Base-by-base conservation (phyloP, 1,139 yeast genomes). In the Pichia sp. region DNA sequence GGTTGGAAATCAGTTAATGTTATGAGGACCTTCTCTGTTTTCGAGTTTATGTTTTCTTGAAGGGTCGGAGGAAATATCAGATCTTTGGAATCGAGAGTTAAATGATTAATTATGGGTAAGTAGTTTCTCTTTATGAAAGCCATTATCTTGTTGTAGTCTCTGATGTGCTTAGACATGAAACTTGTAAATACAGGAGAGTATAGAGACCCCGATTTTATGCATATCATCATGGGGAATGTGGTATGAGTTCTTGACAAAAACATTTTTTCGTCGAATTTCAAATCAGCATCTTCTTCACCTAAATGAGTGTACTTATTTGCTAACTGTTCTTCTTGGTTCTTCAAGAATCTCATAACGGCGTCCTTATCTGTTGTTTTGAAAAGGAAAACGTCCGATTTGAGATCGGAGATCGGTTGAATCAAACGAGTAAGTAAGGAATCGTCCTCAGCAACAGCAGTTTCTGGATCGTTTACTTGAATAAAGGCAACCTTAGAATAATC, bases 121-220 rank as follows among this genome's bases (percentile, higher is more conserved):
- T 76, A 71, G 57, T 77, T 74, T 47, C 69, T 67, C 28, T 67
- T 61, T 25, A 85, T 68, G 68, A 84, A 85, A 12, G 73, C 61
- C 57, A 73, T 62, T n/a, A 86, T 70, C 45, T 70, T 68, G 18
- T 70, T 71, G 30, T 67, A 66, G 56, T 78, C 74, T 58, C 91
- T 74, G 57, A 79, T 74, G 60, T 85, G 87, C 51, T 80, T 80
- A 2, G 87, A 79, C 0, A 83, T 82, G 66, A 79, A 80, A 53
- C 79, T 80, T 60, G 80, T 86, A 59, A 68, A 83, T 4, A 83
- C 74, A 8, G 71, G 69, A 0, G 86, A 76, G 46, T 76, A 65
- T 51, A 80, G 64, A 5, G 81, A 70, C 51, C 79, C 76, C 51
- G 84, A 85, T 59, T 79, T 82, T 62, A 83, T 76, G 22, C 83